Conservation (phyloP, 73 alveolate genomes). For the Durusdinium trenchii region DNA sequence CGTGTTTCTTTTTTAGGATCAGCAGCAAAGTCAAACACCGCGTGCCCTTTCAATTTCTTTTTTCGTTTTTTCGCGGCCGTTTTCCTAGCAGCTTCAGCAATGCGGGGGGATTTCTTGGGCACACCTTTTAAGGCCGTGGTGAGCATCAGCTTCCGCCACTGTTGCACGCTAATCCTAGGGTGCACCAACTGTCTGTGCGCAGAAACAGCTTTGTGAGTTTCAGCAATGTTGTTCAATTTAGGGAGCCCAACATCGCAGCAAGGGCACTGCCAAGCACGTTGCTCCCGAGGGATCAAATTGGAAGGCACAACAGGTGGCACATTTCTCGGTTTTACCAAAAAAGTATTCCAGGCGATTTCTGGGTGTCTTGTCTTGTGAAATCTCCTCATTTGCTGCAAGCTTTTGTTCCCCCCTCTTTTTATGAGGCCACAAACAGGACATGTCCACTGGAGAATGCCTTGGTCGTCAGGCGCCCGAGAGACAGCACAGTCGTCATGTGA, state of each 20-base stretch:
- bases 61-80: background rate
- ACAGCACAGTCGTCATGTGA: no score
- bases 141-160: background rate
- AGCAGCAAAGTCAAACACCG: background rate
- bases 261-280: conserved; percentile 10
- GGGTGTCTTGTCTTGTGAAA: background rate
- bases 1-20: background rate
- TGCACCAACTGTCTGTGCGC: background rate
- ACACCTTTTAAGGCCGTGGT: background rate
- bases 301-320: background rate
- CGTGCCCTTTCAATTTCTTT: background rate
- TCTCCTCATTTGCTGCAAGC: background rate
- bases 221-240: background rate
- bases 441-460: no score
- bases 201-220: background rate
- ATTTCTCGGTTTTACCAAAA: background rate
- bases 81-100: background rate
- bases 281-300: background rate
- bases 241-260: background rate
- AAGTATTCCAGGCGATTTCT: background rate
- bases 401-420: background rate
- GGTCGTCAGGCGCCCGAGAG: no score
- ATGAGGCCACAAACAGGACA: background rate
- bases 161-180: background rate
- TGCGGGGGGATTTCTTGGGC: background rate